These are phyloP conservation scores for Herpotrichia juniperi DNA, from an alignment of 2,329 filamentous ascomycete genomes.

Conservation along the genomic window DNA sequence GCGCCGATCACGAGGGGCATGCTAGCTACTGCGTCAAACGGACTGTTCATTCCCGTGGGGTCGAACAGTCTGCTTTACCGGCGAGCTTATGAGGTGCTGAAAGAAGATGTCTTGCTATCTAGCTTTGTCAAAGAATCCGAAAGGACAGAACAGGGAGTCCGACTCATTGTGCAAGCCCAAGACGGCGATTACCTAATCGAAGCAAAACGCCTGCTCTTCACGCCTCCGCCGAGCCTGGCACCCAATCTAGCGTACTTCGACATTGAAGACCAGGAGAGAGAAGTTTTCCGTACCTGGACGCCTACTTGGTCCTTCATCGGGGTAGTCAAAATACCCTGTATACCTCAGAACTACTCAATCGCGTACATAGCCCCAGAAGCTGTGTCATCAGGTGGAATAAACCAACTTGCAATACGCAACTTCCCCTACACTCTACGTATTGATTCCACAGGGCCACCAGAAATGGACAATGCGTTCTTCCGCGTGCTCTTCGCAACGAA, in stretches of 20 bases:
- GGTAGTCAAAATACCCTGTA: conserved; percentile 21
- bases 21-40: neutral
- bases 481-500: conserved; percentile 23
- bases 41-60: conserved; percentile 17
- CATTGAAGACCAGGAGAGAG: conserved; percentile 11
- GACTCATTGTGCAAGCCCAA: conserved; percentile 11
- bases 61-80: conserved; percentile 30
- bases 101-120: conserved; percentile 15
- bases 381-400: conserved; percentile 12
- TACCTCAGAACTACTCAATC: conserved; percentile 24
- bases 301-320: conserved; percentile 17
- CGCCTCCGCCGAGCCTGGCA: conserved; percentile 15
- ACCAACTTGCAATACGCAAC: conserved; percentile 24
- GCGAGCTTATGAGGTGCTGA: conserved; percentile 24
- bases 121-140: conserved; percentile 12
- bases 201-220: conserved; percentile 24
- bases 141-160: conserved; percentile 3
- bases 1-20: conserved; percentile 18
- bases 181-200: conserved; percentile 17
- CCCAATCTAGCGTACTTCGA: conserved; percentile 17
- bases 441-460: conserved; percentile 23
- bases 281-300: conserved; percentile 17
- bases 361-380: conserved; percentile 12
- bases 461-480: conserved; percentile 17
- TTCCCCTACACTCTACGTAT: conserved; percentile 21